Evolutionary conservation across 768 basidiomycete species (phyloP).

Genomic region (Solioccasus polychromus): DNA sequence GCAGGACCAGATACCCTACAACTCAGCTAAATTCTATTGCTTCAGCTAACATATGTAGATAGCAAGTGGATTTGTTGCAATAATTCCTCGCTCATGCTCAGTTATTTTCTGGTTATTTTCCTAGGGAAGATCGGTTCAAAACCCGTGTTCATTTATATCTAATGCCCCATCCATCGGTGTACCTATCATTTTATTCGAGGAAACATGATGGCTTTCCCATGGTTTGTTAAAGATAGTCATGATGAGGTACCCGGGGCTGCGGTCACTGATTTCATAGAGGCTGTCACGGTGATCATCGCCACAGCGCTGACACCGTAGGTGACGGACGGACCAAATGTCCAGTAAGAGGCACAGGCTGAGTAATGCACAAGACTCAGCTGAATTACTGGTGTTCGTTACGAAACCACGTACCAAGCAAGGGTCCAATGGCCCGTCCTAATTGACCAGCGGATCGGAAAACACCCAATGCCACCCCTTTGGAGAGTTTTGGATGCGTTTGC

Average conservation of each 20-base stretch:
- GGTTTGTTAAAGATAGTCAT: slow-evolving; percentile 10
- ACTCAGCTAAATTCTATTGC: slow-evolving; percentile 29
- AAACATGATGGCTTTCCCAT: background rate
- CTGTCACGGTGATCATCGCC: slow-evolving; percentile 61
- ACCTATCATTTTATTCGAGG: background rate
- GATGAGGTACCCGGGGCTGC: slow-evolving; percentile 1
- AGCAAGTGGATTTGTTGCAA: slow-evolving; percentile 17
- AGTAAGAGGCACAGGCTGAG: slow-evolving; percentile 81
- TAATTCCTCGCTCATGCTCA: slow-evolving; percentile 9
- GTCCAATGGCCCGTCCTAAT: slow-evolving; percentile 89
- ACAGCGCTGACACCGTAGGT: slow-evolving; percentile 68
- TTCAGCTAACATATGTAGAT: slow-evolving; percentile 29
- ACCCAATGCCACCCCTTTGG: slow-evolving; percentile 83
- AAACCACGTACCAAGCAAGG: slow-evolving; percentile 67
- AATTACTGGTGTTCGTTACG: background rate
- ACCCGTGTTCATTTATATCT: background rate
- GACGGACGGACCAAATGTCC: slow-evolving; percentile 79
- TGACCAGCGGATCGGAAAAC: slow-evolving; percentile 91
- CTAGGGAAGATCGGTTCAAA: no score
- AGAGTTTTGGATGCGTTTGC: slow-evolving; percentile 61
- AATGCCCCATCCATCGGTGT: no score
- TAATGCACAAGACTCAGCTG: slow-evolving; percentile 10
- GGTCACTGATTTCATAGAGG: slow-evolving; percentile 53
- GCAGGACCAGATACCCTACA: slow-evolving; percentile 23
- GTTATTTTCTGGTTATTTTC: no score